Base-by-base conservation (phyloP, 805 yeast genomes). In the Kodamaea sagamina region DNA sequence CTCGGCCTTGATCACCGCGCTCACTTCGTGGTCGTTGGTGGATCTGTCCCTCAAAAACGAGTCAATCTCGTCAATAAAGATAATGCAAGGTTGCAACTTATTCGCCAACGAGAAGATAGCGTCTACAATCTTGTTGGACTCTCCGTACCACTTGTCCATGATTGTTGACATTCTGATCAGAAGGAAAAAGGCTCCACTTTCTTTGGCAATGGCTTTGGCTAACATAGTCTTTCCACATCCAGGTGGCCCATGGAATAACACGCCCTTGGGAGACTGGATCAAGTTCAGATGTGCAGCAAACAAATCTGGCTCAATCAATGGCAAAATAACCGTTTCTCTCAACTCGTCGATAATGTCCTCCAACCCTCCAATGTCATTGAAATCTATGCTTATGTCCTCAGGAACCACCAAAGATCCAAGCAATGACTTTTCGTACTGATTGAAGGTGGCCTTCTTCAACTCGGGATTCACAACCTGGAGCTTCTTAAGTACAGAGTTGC, bases 101-200 rank as follows among this genome's bases (percentile, higher is more conserved):
- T 78, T 74, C 3, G 97, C 98, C 43, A 92, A 73, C 6, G 96
- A 83, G 61, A 92, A 92, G 26, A 92, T 79, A 0, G 97, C 98
- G 51, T 90, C 95, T 1, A 89, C 93, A 38, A 90, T 81, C 67
- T 93, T 93, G 63, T 93, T 92, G 21, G 92, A 81, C 65, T 92
- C 98, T 11, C 99, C 99, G 59, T 88, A 92, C 96, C 97, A 92
- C 65, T 92, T 92, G 66, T 93, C 97, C 92, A 90, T 86, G 12
- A 92, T 81, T 2, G 92, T 82, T 18, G 96, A 89, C 95, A 92
- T 86, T 62, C 96, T 77, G 40, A 92, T 85, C 54, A 90, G 89
- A 39, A 92, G 77, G 65, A 92, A 92, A 53, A 84, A 89, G 0
- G 98, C 98, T 1, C 88, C 89, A 51, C 95, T 83, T 62, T 90